Evolutionary conservation across 2,329 filamentous ascomycete genomes (phyloP).

Genomic region (Paramyrothecium roridum): DNA sequence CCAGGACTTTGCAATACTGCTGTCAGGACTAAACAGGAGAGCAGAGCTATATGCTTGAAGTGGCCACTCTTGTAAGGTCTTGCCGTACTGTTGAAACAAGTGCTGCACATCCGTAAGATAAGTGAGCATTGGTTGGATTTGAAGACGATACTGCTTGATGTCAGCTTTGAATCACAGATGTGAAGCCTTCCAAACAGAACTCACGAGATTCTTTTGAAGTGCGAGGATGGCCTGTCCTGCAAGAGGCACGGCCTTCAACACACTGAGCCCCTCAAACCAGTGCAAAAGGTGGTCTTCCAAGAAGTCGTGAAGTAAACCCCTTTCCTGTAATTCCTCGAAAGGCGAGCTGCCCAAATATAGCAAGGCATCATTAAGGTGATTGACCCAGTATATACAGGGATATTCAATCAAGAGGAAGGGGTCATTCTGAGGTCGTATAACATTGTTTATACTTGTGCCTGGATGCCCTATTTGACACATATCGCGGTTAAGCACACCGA

Average conservation of each 20-base stretch:
- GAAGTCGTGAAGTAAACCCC: slow-evolving; percentile 2
- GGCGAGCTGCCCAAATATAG: neutral
- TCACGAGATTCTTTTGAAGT: neutral
- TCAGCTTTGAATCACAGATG: neutral
- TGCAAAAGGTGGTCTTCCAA: slow-evolving; percentile 10
- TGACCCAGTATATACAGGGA: slow-evolving; percentile 24
- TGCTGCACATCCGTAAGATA: neutral
- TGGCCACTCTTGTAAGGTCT: neutral
- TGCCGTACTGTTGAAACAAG: neutral
- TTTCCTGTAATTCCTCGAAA: neutral
- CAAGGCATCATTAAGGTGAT: slow-evolving; percentile 15
- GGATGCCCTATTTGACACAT: slow-evolving; percentile 15
- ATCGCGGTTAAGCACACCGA: slow-evolving; percentile 15
- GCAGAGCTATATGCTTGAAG: neutral
- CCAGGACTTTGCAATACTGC: neutral
- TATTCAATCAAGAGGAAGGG: slow-evolving; percentile 17
- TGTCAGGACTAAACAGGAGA: neutral
- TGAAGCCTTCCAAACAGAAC: neutral
- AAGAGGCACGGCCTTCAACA: neutral
- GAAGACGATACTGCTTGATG: neutral
- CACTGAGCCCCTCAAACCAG: slow-evolving; percentile 13
- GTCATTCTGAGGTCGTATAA: slow-evolving; percentile 17
- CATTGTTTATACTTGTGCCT: slow-evolving; percentile 13
- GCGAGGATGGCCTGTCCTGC: neutral
- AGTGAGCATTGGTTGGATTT: neutral